phyloP scores from a whole-genome alignment of 495 filamentous ascomycete species.

The Neurospora hispaniola region DNA sequence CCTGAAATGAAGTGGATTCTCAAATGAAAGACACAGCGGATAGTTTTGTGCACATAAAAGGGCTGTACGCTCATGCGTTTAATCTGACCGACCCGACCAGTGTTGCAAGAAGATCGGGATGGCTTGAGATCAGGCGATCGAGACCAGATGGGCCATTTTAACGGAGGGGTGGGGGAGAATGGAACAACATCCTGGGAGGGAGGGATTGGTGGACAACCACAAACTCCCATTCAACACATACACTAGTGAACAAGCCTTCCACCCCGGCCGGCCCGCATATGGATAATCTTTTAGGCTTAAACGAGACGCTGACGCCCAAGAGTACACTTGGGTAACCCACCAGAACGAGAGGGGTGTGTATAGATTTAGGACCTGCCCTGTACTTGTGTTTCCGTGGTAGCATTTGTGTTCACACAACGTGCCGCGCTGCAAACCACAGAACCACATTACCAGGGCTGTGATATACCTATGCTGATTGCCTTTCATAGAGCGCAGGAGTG shows the following conservation, averaged over 20 bases:
- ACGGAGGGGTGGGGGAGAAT: constrained; percentile 3
- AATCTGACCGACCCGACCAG: constrained; percentile 9
- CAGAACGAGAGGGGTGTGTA: background rate
- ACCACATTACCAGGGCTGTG: background rate
- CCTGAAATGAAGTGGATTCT: background rate
- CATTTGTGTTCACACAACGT: background rate
- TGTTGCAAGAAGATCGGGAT: constrained; percentile 9
- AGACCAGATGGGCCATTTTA: constrained; percentile 3
- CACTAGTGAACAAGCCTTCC: background rate
- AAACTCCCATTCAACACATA: background rate
- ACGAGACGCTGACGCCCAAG: constrained; percentile 5
- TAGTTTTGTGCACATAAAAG: background rate
- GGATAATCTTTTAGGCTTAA: constrained; percentile 13
- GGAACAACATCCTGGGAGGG: constrained; percentile 3
- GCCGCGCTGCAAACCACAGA: background rate
- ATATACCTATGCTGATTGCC: background rate
- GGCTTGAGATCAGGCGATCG: constrained; percentile 20
- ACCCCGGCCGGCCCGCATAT: constrained; percentile 2
- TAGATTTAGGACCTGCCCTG: background rate
- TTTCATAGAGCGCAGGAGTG: background rate
- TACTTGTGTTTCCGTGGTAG: background rate
- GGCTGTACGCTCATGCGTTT: constrained; percentile 4
- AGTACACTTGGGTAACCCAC: constrained; percentile 7
- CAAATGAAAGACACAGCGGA: background rate
- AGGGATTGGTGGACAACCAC: constrained; percentile 2